Conservation (phyloP, 2,329 filamentous ascomycete species). For the Raffaelea albimanens region DNA sequence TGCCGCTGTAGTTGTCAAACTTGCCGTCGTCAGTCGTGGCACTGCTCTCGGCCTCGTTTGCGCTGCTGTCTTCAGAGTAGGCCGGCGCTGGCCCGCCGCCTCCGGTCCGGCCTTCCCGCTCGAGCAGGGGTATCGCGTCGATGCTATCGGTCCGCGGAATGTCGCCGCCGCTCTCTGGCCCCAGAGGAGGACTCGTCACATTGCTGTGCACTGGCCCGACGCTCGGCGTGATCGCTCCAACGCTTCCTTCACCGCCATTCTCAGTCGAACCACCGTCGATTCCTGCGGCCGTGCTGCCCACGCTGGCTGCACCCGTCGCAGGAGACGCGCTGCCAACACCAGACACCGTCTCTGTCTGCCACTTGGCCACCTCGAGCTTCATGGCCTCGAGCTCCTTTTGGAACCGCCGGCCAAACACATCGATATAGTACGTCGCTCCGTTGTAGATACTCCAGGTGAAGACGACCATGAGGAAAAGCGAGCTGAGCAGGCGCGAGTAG, state of each 20-base stretch:
- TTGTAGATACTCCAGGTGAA: constrained; percentile 96
- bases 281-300: neutral
- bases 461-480: constrained; percentile 66
- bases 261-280: neutral
- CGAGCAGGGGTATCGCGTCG: constrained; percentile 49
- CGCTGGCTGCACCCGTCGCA: constrained; percentile 27
- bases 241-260: constrained; percentile 7
- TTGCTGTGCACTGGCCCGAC: constrained; percentile 2
- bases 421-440: constrained; percentile 94
- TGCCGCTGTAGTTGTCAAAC: too few species aligned
- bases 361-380: constrained; percentile 78
- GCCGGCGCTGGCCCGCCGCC: neutral
- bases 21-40: neutral
- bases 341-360: too few species aligned
- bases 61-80: neutral
- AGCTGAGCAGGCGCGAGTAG: constrained; percentile 72
- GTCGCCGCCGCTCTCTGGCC: constrained; percentile 11
- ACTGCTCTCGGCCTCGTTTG: neutral
- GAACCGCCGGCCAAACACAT: constrained; percentile 93
- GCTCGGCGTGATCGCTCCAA: constrained; percentile 25
- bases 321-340: too few species aligned
- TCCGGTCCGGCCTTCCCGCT: constrained; percentile 26
- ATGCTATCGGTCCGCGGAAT: constrained; percentile 23
- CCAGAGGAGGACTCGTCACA: constrained; percentile 10
- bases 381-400: constrained; percentile 90